Evolutionary conservation across 2,329 filamentous ascomycete genomes (phyloP), one percentile per base, ranked within the genome.

Genomic region (Plenodomus lindquistii): DNA sequence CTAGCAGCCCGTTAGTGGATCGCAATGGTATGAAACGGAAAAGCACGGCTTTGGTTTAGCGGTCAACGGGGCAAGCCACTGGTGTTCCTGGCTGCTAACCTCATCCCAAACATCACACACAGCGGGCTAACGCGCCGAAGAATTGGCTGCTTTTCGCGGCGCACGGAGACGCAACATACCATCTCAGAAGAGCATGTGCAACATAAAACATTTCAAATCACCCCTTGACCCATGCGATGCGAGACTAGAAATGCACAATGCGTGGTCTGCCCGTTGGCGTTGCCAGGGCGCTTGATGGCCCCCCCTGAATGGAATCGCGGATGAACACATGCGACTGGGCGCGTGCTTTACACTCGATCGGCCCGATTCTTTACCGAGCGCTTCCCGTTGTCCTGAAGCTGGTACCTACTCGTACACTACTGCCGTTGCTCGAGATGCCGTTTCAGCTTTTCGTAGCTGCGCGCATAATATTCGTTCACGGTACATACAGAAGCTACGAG

Each of bases 271-370:
- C 43, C 40, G n/a, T 50, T 24, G 46, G 41, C 43, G 41, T 45
- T 37, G 20, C 27, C 11, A 34, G 38, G 48, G 54, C 54, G 54
- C 51, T 54, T 55, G 43, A 55, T 21, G 31, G 38, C n/a, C 24
- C 47, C 38, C 34, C 48, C 43, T 55, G 51, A 57, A 57, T 52
- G 54, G 52, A 34, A 43, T 53, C 21, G 21, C 15, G 37, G 17
- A 31, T 43, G 35, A 21, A 13, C 42, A 20, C 29, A 40, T 48
- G 41, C 39, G 48, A 27, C 45, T 44, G 46, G 21, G 44, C 29
- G 40, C 27, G 31, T 45, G 24, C 37, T 37, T 29, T 46, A 43
- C 34, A 44, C 20, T 22, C 31, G 39, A 19, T 51, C 47, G 50
- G 45, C 18, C 40, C 50, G 37, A 44, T 21, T 29, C 18, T 31